Base-by-base conservation (phyloP, 768 basidiomycete species). In the Lactarius sp. region DNA sequence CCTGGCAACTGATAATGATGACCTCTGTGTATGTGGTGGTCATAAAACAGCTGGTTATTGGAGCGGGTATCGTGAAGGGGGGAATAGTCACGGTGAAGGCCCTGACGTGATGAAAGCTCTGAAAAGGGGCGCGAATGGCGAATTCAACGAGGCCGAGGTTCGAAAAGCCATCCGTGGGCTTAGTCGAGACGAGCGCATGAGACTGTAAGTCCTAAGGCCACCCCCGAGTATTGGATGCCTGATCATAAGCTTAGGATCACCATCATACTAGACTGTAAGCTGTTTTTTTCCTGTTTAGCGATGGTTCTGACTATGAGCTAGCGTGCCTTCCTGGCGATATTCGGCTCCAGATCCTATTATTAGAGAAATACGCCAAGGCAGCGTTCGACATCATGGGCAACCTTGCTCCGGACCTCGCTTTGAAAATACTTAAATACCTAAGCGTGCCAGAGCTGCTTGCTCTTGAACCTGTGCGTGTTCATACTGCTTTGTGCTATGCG, bases 251-350 rank as follows among this genome's bases (percentile, higher is more conserved):
- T 6, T 61, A 84, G 83, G 56, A 86, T 89, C 59, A 76, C 77
- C 20, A 81, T 86, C 54, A 86, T 87, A 56, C 73, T 87, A 20
- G 85, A 87, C 67, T 85, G 83, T 82, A 66, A 61, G 80, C 65
- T 33, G 52, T 44, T 13, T 50, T 6, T 49, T 64, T 42, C 9
- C 9, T 47, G 59, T 53, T 66, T 36, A 57, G 66, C 52, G 56
- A 61, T 58, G 22, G 62, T 22, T 56, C 50, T 52, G 59, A 64
- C 54, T 10, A 3, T 54, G 39, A 60, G 66, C 33, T 65, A 89
- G 89, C 88, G 12, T 85, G 87, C 73, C 78, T 91, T 66, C 92
- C 93, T 0, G 90, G 91, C 37, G 93, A 94, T 69, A 90, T 94
- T 37, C 84, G 83, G 12, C 79, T 90, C 6, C 93, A 94, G 72